Percentiles rank a stretch among this genome's conserved stretches.
phyloP scores from a whole-genome alignment of 306 rosid species.

The Citrullus amarus region DNA sequence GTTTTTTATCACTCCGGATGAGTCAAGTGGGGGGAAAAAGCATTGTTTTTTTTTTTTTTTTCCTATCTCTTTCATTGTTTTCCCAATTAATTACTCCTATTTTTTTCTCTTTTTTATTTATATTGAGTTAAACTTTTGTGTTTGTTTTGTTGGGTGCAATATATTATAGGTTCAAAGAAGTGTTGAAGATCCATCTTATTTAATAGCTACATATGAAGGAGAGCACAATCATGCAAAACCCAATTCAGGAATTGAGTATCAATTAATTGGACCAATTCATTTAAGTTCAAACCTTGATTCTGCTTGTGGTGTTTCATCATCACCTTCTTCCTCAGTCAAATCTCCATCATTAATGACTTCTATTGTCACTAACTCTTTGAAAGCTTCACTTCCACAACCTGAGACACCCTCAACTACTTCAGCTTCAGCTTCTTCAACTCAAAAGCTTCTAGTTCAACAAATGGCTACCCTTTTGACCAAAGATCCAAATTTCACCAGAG shows the following conservation, averaged over 20 bases:
- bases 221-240: slow-evolving; percentile 57
- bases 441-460: slow-evolving; percentile 40
- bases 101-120: no score
- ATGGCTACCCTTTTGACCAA: slow-evolving; percentile 71
- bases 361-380: slow-evolving; percentile 28
- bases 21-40: no score
- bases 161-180: slow-evolving; percentile 47
- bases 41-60: no score
- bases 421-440: background rate
- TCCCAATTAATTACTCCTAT: no score
- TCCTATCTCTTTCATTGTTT: no score
- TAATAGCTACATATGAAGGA: slow-evolving; percentile 56
- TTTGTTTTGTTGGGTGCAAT: background rate
- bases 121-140: background rate
- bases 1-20: no score
- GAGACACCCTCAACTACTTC: background rate
- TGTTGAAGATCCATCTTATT: slow-evolving; percentile 35
- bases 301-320: background rate
- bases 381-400: background rate
- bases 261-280: background rate
- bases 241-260: background rate
- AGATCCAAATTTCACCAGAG: slow-evolving; percentile 43
- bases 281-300: background rate
- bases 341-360: slow-evolving; percentile 16
- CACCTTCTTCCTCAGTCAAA: background rate